Percentiles rank a stretch among this genome's conserved stretches.
phyloP scores from a whole-genome alignment of 2,329 filamentous ascomycete genomes.

The Sarocladiaceae sp. region DNA sequence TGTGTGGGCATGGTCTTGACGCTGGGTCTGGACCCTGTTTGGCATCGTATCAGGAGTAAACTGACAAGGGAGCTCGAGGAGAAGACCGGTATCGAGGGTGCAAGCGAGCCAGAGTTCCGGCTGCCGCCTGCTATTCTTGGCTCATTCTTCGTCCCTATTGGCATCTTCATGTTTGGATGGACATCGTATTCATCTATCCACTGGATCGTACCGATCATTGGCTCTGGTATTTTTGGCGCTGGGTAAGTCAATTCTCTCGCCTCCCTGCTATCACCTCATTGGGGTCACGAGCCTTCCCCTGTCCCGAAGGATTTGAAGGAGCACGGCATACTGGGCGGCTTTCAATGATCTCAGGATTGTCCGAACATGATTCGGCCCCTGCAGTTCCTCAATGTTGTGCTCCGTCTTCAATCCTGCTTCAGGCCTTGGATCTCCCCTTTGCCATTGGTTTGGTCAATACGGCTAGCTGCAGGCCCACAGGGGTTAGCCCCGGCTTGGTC shows the following conservation, averaged over 20 bases:
- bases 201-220: constrained; percentile 74
- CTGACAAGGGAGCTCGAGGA: constrained; percentile 51
- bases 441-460: not conserved
- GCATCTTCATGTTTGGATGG: constrained; percentile 88
- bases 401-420: not conserved
- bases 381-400: not conserved
- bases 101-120: constrained; percentile 81
- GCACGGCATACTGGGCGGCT: not conserved
- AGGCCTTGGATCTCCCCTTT: not conserved
- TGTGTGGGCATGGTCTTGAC: constrained; percentile 63
- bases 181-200: constrained; percentile 71
- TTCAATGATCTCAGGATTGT: constrained; percentile 3
- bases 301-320: not conserved
- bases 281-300: not conserved
- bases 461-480: not conserved
- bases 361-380: constrained; percentile 4
- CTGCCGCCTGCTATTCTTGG: constrained; percentile 73
- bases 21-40: constrained; percentile 61
- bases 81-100: constrained; percentile 47
- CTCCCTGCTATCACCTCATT: constrained; percentile 1
- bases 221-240: constrained; percentile 64
- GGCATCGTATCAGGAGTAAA: constrained; percentile 54
- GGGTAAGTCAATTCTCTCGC: constrained; percentile 47
- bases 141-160: constrained; percentile 71
- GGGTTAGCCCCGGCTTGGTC: not conserved